These are phyloP conservation scores for Coemansia sp. DNA, from an alignment of 192 early-diverging fungal species.

Conservation along the genomic window DNA sequence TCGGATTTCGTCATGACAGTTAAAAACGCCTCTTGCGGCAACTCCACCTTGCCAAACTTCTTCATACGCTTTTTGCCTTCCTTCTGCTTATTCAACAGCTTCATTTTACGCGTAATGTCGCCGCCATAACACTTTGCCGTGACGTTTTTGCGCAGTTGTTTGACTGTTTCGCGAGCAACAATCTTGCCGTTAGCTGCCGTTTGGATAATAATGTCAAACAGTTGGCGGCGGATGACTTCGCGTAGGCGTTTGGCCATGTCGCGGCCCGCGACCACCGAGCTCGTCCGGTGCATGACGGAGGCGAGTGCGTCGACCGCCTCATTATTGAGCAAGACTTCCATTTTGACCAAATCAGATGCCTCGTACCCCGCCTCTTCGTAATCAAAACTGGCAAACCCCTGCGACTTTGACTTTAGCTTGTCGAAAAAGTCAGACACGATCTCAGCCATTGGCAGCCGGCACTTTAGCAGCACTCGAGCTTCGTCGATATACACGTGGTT, in stretches of 20 bases:
- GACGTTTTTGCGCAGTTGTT: constrained; percentile 90
- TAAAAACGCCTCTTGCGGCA: constrained; percentile 90
- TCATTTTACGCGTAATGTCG: constrained; percentile 97
- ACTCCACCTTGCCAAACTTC: constrained; percentile 81
- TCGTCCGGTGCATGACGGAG: constrained; percentile 77
- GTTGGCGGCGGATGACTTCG: constrained; percentile 78
- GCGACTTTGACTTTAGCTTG: constrained; percentile 84
- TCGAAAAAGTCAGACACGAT: constrained; percentile 96
- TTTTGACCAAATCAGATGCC: constrained; percentile 83
- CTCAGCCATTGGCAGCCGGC: constrained; percentile 85
- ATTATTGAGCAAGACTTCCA: constrained; percentile 87
- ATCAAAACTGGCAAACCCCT: constrained; percentile 85
- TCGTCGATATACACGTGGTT: constrained; percentile 90
- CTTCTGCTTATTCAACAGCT: constrained; percentile 92
- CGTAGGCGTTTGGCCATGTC: constrained; percentile 83
- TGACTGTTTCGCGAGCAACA: constrained; percentile 82
- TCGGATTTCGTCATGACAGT: constrained; percentile 29
- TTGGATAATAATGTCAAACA: constrained; percentile 95
- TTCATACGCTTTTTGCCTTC: constrained; percentile 97
- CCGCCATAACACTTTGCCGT: constrained; percentile 98
- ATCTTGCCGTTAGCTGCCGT: constrained; percentile 80
- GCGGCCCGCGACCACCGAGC: constrained; percentile 69
- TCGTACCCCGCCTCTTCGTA: constrained; percentile 93
- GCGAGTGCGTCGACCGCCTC: constrained; percentile 93
- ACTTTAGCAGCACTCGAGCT: constrained; percentile 80